These are phyloP conservation scores for Xylaria sp. DNA, from an alignment of 2,329 filamentous ascomycete genomes.

Conservation along the genomic window DNA sequence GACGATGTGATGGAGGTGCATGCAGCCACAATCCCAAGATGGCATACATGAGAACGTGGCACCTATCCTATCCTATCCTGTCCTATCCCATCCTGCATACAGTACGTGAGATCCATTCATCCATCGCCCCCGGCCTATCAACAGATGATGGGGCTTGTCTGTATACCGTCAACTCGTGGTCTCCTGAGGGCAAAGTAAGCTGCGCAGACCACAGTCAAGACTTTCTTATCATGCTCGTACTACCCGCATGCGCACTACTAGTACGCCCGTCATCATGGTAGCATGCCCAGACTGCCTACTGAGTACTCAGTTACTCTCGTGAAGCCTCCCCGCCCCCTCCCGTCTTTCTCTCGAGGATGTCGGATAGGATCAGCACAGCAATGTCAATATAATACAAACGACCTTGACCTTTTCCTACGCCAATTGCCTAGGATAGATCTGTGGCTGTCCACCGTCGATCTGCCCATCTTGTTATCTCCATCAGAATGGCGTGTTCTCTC, in stretches of 20 bases:
- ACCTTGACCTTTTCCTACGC: neutral
- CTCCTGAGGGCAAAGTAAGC: no score
- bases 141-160: neutral
- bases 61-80: neutral
- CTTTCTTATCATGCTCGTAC: no score
- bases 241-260: neutral
- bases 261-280: neutral
- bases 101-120: neutral
- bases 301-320: neutral
- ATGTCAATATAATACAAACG: neutral
- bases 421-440: no score
- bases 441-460: neutral
- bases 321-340: neutral
- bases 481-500: neutral
- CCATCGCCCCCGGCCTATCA: neutral
- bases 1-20: conserved; percentile 16
- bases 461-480: neutral
- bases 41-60: neutral
- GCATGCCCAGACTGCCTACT: neutral
- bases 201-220: no score
- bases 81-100: neutral
- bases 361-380: conserved; percentile 3
- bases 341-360: neutral
- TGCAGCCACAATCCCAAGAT: conserved; percentile 1
- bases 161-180: neutral